These are phyloP conservation scores for Jacaranda mimosifolia DNA, from an alignment of 257 asterid species.

Conservation along the genomic window DNA sequence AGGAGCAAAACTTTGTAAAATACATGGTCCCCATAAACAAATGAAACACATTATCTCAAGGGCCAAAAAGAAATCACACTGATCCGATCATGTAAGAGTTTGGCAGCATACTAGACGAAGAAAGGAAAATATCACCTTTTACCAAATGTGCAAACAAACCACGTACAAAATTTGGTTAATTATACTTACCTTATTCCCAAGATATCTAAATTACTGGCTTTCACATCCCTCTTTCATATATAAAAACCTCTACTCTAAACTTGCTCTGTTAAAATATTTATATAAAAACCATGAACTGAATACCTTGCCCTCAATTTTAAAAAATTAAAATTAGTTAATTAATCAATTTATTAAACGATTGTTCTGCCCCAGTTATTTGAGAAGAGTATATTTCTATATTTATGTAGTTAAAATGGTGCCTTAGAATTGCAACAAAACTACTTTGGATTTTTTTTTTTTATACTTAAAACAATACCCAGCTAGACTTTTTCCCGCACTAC, in stretches of 20 bases:
- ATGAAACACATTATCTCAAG: background rate
- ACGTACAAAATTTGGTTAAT: background rate
- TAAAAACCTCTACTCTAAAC: background rate
- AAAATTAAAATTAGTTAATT: background rate
- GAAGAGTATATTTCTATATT: background rate
- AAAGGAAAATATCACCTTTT: background rate
- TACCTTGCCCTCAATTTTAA: background rate
- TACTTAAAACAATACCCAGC: no score
- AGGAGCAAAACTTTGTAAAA: slow-evolving; percentile 12
- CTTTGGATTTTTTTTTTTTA: no score
- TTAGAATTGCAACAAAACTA: no score
- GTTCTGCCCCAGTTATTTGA: slow-evolving; percentile 8
- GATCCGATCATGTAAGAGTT: background rate
- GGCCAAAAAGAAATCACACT: background rate
- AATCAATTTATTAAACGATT: background rate
- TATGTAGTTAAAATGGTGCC: background rate
- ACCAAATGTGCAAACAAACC: background rate
- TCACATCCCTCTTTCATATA: no score
- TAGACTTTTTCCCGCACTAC: no score
- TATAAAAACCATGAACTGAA: background rate
- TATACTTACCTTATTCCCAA: background rate
- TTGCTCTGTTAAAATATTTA: background rate
- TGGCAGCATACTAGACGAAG: background rate
- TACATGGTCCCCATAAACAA: background rate
- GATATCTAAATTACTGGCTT: no score